Evolutionary conservation across 2,329 filamentous ascomycete species (phyloP), one percentile per base, ranked within the genome.

Genomic region (Fusarium sp.): DNA sequence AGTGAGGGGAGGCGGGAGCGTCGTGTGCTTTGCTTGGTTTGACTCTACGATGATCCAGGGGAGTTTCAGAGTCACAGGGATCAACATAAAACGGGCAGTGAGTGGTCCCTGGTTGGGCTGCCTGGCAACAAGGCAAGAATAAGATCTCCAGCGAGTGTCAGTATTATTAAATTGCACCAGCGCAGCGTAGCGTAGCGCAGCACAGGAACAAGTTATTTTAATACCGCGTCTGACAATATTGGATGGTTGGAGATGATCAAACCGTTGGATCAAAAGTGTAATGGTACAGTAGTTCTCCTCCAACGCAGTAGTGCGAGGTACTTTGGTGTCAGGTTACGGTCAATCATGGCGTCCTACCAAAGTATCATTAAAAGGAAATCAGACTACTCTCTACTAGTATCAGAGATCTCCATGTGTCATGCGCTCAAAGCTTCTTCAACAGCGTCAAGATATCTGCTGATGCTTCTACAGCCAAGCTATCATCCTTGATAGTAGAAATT

Each of bases 51-150:
- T 66, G 73, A 75, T 73, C 73, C 71, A 75, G 73, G 73, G 69
- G 73, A 74, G 73, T 75, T 75, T 75, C 73, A 75, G 66, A 73
- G 56, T 74, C 66, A 70, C 73, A 74, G 69, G 73, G 73, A 75
- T 75, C 69, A 74, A 71, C 69, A 75, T 65, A 47, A 62, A 71
- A 72, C 42, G 68, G 57, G 56, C 51, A 61, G 38, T 40, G 54
- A 49, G 50, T 67, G 59, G 53, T 69, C 59, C 67, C 63, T 61
- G n/a, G 38, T 45, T 46, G 32, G 58, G 47, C 34, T 63, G 40
- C 51, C 62, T 51, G 53, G 64, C 52, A 59, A 59, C 64, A 65
- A 52, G 34, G 25, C 44, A 56, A 49, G 59, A 57, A 32, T 49
- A 38, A 64, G 32, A 60, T 52, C 58, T 42, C 44, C 55, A 47